Conservation (phyloP, 2,329 filamentous ascomycete genomes). For the Microsporum audouinii region DNA sequence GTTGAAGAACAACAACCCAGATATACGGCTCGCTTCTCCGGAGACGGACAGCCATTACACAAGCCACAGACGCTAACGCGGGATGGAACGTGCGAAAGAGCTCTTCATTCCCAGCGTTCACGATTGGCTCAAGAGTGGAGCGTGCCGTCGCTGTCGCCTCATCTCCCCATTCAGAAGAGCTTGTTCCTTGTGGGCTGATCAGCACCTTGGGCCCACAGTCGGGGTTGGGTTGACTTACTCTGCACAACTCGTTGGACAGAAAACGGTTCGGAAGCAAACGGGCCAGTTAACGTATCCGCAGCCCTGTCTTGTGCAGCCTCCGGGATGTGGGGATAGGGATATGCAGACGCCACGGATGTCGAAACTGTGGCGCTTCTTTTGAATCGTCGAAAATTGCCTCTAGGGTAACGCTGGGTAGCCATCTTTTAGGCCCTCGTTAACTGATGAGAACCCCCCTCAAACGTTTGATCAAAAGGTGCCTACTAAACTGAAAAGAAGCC, state of each 20-base stretch:
- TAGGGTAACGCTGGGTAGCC: neutral
- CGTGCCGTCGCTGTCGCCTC: neutral
- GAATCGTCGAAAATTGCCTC: neutral
- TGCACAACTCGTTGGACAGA: neutral
- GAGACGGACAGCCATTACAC: neutral
- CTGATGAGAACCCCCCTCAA: no score
- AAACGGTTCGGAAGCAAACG: slow-evolving; percentile 1
- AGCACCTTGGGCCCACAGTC: neutral
- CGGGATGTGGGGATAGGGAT: neutral
- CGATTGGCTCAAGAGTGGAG: neutral
- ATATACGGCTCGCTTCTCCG: neutral
- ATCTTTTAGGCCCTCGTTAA: no score
- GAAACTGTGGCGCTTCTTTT: neutral
- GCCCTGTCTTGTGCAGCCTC: neutral
- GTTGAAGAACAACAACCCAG: neutral
- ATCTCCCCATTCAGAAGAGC: neutral
- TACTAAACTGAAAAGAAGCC: no score
- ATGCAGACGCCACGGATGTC: neutral
- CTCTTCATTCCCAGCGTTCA: slow-evolving; percentile 1
- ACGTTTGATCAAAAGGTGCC: no score
- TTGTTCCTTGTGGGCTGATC: neutral
- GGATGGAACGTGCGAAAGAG: slow-evolving; percentile 1
- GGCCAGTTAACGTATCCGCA: neutral
- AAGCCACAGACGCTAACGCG: neutral
- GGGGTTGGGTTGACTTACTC: slow-evolving; percentile 53